Base-by-base conservation (phyloP, 345 rosid genomes). In the Aquilaria malaccensis region DNA sequence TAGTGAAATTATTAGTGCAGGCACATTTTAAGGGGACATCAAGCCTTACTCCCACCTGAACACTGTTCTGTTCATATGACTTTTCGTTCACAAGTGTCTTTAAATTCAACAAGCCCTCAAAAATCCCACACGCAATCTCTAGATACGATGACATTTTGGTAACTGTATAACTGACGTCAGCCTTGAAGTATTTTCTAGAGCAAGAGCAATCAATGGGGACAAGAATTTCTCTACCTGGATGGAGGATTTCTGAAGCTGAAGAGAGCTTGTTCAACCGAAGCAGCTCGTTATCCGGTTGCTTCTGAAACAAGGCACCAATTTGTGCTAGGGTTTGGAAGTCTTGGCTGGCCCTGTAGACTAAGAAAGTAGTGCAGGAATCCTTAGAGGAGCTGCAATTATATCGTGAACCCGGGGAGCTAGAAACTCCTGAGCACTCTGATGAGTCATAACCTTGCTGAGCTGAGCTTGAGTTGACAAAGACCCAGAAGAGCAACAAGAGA, bases 1-100 rank as follows among this genome's bases (percentile, higher is more conserved):
- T 47, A 4, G 64, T 49, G 2, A 33, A 55, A 33, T 64, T 66
- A 43, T 70, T 65, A n/a, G 81, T 86, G 65, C 91, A 83, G 3
- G 86, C 86, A 68, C 91, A 85, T 70, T 47, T 81, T 61, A 85
- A 45, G 14, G 84, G 86, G 46, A 79, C 67, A 47, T 48, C 57
- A 61, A 85, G 73, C 57, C 61, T 7, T 14, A 74, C 52, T 22
- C 81, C 77, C 5, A 30, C 73, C 33, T 51, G 11, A 6, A 64
- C 46, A 55, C 43, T 4, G 48, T 15, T 64, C 22, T 48, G 68
- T 43, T 31, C 51, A 60, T 60, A 31, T 9, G 64, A 67, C 51
- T 85, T 85, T 45, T 60, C 79, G 31, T 65, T 33, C 10, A 50
- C 9, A 31, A 83, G 63, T 1, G 76, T 72, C 22, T n/a, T 15